Conservation (phyloP, 768 basidiomycete genomes). For the Lenzites betulinus region DNA sequence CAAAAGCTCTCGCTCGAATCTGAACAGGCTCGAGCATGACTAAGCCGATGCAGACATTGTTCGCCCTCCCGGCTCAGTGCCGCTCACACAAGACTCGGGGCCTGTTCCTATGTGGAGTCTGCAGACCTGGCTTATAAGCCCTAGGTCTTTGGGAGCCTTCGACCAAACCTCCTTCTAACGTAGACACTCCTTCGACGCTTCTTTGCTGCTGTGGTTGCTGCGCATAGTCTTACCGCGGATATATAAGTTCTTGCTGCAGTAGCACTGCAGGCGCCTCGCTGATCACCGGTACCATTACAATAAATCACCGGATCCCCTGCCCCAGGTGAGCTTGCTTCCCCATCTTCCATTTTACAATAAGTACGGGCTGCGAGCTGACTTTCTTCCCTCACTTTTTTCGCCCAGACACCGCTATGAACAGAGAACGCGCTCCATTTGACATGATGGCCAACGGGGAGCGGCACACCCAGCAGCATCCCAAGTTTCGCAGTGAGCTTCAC, state of each 20-base stretch:
- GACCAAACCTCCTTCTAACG: not conserved
- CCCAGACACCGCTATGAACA: slow-evolving; percentile 1
- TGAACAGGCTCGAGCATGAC: slow-evolving; percentile 14
- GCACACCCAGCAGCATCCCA: slow-evolving; percentile 2
- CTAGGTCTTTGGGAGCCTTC: not conserved
- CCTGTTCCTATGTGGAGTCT: not conserved
- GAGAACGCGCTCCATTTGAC: not conserved
- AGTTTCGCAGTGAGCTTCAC: slow-evolving; percentile 11
- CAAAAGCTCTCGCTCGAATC: slow-evolving; percentile 14
- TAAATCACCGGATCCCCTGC: not conserved
- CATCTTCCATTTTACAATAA: not conserved
- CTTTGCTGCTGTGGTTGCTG: not conserved
- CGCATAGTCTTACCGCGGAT: not conserved
- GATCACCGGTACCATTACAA: slow-evolving; percentile 9
- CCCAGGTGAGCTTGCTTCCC: slow-evolving; percentile 4
- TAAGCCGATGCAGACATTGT: slow-evolving; percentile 21
- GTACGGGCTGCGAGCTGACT: not conserved
- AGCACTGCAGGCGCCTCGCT: slow-evolving; percentile 2
- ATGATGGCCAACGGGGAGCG: not conserved
- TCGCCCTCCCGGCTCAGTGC: slow-evolving; percentile 8
- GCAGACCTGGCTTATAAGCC: not conserved
- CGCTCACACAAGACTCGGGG: slow-evolving; percentile 18
- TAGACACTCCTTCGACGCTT: not conserved
- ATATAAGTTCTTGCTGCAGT: not conserved
- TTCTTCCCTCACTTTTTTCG: not conserved